Conservation (phyloP, 331 rosid species). For the Prunus yedoensis region DNA sequence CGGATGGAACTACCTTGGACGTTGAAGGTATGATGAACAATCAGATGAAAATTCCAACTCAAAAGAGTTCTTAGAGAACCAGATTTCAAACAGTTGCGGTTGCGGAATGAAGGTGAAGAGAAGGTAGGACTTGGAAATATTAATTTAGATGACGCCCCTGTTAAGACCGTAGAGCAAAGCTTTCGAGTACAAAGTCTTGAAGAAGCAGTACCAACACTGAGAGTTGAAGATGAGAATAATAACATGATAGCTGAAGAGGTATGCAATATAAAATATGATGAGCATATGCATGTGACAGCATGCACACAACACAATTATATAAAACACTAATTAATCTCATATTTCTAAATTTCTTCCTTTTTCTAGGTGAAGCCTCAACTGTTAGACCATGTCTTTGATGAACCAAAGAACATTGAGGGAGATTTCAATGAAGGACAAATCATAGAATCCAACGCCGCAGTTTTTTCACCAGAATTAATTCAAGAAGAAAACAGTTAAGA, state of each 20-base stretch:
- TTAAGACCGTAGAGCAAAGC: conserved; percentile 13
- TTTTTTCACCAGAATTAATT: conserved; percentile 10
- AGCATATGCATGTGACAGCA: neutral
- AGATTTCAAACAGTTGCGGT: neutral
- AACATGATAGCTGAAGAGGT: conserved; percentile 5
- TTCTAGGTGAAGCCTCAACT: neutral
- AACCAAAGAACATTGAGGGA: neutral
- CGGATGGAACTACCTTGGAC: no score
- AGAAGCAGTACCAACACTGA: conserved; percentile 16
- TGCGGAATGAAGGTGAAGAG: neutral
- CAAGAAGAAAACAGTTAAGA: conserved; percentile 20
- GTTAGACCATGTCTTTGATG: neutral
- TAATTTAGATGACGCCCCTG: conserved; percentile 19
- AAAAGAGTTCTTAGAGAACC: no score
- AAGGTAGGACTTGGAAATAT: neutral
- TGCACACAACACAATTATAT: neutral
- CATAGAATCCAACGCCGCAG: conserved; percentile 7
- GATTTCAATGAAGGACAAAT: conserved; percentile 12
- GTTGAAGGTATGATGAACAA: no score
- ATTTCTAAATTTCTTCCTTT: neutral
- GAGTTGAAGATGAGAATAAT: conserved; percentile 12
- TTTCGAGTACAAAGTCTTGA: conserved; percentile 7
- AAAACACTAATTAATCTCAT: neutral
- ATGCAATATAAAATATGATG: neutral
- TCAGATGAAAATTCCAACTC: no score